These are phyloP conservation scores for Gliomastix tumulicola DNA, from an alignment of 2,329 filamentous ascomycete genomes.

Conservation along the genomic window DNA sequence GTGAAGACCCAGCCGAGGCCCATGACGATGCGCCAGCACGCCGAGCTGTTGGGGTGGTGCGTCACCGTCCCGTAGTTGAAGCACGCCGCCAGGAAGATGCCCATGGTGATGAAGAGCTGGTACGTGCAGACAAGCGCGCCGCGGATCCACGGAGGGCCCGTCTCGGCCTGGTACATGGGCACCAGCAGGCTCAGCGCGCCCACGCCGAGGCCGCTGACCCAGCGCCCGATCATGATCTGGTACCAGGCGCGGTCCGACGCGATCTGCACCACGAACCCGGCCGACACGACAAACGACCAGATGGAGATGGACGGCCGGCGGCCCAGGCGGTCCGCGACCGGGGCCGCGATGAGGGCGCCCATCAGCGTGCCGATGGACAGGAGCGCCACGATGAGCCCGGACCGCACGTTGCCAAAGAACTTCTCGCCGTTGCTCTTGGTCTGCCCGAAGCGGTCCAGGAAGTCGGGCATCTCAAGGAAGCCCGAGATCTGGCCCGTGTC, in stretches of 20 bases:
- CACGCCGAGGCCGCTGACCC: constrained; percentile 60
- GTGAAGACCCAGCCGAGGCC: constrained; percentile 45
- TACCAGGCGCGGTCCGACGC: constrained; percentile 49
- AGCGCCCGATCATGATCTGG: constrained; percentile 59
- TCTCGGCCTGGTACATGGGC: constrained; percentile 71
- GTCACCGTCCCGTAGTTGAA: constrained; percentile 56
- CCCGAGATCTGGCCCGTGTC: constrained; percentile 49
- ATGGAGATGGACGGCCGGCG: constrained; percentile 55
- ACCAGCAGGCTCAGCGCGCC: constrained; percentile 58
- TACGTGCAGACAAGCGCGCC: constrained; percentile 60
- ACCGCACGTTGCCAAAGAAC: constrained; percentile 44
- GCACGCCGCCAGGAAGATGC: constrained; percentile 53
- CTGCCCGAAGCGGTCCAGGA: constrained; percentile 43
- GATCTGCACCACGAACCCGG: constrained; percentile 64
- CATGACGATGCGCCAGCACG: constrained; percentile 55
- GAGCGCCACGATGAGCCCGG: constrained; percentile 52
- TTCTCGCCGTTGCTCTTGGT: constrained; percentile 25
- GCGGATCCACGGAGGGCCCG: constrained; percentile 58
- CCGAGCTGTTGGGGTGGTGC: constrained; percentile 35
- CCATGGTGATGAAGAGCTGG: constrained; percentile 66
- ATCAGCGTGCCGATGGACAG: constrained; percentile 54
- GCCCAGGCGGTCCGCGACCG: constrained; percentile 58
- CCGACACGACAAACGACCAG: constrained; percentile 52
- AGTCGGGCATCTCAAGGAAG: constrained; percentile 52
- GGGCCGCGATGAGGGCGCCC: constrained; percentile 52